A percentile compares a stretch with the other conserved stretches of the same genome.
phyloP scores from a whole-genome alignment of 2,329 filamentous ascomycete species.

The Diaporthe ampelina region DNA sequence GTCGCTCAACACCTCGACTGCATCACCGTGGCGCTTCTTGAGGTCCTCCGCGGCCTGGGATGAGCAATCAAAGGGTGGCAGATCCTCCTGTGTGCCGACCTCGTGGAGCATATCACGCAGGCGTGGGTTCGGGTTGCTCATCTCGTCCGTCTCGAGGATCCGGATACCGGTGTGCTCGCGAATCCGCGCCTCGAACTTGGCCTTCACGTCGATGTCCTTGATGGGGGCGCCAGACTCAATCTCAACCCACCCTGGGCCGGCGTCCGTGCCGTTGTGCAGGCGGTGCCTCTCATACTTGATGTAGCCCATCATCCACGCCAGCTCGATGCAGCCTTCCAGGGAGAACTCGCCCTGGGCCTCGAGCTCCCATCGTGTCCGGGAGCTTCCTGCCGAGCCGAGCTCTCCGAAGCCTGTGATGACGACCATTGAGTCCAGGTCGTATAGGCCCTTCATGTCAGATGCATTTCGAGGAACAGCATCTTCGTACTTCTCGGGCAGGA shows the following conservation, averaged over 20 bases:
- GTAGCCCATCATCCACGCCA: conserved; percentile 82
- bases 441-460: conserved; percentile 52
- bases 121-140: conserved; percentile 46
- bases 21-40: conserved; percentile 50
- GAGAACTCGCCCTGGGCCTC: conserved; percentile 77
- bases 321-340: conserved; percentile 78
- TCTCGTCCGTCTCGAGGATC: conserved; percentile 47
- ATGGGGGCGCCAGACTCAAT: conserved; percentile 46
- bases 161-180: conserved; percentile 52
- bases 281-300: conserved; percentile 67
- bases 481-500: conserved; percentile 43
- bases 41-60: conserved; percentile 50
- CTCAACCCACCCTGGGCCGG: conserved; percentile 58
- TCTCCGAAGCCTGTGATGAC: conserved; percentile 58
- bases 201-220: conserved; percentile 49
- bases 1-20: conserved; percentile 45
- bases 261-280: conserved; percentile 52
- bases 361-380: conserved; percentile 81
- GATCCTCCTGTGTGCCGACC: conserved; percentile 50
- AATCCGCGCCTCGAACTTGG: conserved; percentile 50
- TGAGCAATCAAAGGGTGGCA: conserved; percentile 51
- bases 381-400: conserved; percentile 75
- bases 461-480: neutral
- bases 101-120: conserved; percentile 52
- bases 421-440: conserved; percentile 53